These are phyloP conservation scores for Hylodesmum podocarpum DNA, from an alignment of 306 rosid genomes.

Conservation along the genomic window DNA sequence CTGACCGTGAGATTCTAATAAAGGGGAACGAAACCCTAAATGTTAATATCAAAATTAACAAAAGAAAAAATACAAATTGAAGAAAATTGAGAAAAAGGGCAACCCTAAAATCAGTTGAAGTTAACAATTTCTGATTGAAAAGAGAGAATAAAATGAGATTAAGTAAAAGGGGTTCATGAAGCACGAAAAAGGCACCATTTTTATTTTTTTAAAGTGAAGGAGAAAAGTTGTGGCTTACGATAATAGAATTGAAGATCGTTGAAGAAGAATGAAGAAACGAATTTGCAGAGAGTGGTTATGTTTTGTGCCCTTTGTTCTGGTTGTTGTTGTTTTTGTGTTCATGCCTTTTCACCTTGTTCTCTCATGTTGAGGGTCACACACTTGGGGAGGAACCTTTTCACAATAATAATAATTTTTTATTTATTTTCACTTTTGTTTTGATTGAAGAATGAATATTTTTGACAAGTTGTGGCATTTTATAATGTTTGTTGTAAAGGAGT, in stretches of 20 bases:
- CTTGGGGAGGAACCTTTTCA: slow-evolving; percentile 9
- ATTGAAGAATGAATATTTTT: neutral
- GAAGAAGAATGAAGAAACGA: neutral
- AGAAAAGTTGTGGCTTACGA: slow-evolving; percentile 21
- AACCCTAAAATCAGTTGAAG: slow-evolving; percentile 27
- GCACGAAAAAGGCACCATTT: neutral
- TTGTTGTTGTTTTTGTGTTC: neutral
- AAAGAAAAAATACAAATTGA: neutral
- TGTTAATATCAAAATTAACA: neutral
- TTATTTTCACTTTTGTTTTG: neutral
- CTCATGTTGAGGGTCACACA: slow-evolving; percentile 5
- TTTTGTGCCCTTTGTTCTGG: neutral
- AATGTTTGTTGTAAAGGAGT: neutral
- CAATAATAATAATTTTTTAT: neutral
- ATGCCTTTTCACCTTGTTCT: neutral
- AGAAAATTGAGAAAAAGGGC: neutral
- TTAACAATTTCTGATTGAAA: neutral
- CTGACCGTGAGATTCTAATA: neutral
- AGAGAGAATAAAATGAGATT: neutral
- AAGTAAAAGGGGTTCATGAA: neutral
- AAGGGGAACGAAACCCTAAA: slow-evolving; percentile 34
- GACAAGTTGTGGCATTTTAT: neutral
- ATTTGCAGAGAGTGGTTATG: neutral
- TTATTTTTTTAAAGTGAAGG: neutral
- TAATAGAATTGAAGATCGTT: slow-evolving; percentile 22